Evolutionary conservation across 805 yeast genomes (phyloP), one percentile per base, ranked within the genome.

Genomic region (Candida tibetensis): DNA sequence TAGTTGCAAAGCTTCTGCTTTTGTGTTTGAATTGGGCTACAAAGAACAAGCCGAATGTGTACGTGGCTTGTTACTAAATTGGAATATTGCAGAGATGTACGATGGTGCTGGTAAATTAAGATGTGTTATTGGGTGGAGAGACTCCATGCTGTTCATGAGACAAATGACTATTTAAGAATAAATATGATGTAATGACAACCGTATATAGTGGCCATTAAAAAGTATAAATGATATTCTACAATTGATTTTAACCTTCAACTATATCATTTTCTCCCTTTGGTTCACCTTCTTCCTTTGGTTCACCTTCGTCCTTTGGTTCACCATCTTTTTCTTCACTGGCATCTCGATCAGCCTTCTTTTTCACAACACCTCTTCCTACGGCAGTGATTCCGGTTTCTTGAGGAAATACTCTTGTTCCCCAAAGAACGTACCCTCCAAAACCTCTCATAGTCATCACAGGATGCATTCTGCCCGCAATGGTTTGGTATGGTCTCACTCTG

Each of bases 381-480:
- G 86, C 85, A 13, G 76, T 77, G 31, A 79, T 77, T n/a, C n/a
- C n/a, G 21, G 57, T 56, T 23, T 76, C 82, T 32, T 71, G 62
- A 2, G 96, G 96, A 37, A 79, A 65, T 0, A 93, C 97, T 34
- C 85, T 72, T 12, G 85, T 76, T 3, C 91, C 95, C 68, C 80
- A 75, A 47, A 89, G 66, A 2, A 93, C 58, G 58, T 79, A 91
- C 0, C 99, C 99, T 23, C 97, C 98, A 41, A 84, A 90, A 5
- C 95, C 89, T 52, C 87, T 75, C 73, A 83, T 81, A 0, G 97
- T 86, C 99, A 93, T 93, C 43, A 82, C 56, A 0, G 99, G 99
- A 60, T 93, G 99, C 53, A 91, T 69, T 56, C 95, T 81, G 5
- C 98, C 99, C 14, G 95, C 87, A 19, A 91, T 79, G 3, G 97